phyloP scores from a whole-genome alignment of 345 rosid species.

The Cardiospermum halicacabum region DNA sequence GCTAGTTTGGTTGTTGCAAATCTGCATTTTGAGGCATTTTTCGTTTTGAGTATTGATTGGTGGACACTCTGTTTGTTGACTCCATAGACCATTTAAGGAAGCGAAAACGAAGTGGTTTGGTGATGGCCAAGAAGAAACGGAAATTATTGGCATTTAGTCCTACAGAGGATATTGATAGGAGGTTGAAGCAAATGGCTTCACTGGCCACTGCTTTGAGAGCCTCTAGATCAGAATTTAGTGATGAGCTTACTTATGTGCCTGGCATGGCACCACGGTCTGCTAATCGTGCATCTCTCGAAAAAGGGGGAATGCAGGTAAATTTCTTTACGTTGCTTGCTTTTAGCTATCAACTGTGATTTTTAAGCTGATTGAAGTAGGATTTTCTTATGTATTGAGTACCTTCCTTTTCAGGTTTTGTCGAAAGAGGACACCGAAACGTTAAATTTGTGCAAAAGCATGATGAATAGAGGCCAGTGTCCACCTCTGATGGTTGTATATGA shows the following conservation, averaged over 20 bases:
- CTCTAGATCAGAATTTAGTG: slow-evolving; percentile 53
- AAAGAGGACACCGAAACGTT: slow-evolving; percentile 72
- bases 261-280: slow-evolving; percentile 68
- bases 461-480: slow-evolving; percentile 77
- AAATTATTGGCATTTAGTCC: slow-evolving; percentile 67
- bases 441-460: slow-evolving; percentile 74
- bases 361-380: background rate
- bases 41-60: background rate
- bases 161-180: slow-evolving; percentile 51
- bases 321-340: background rate
- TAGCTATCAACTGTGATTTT: background rate
- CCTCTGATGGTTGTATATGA: slow-evolving; percentile 82
- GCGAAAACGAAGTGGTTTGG: slow-evolving; percentile 54
- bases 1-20: background rate
- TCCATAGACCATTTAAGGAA: slow-evolving; percentile 44
- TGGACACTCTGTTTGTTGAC: background rate
- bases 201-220: slow-evolving; percentile 80
- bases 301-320: slow-evolving; percentile 90
- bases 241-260: slow-evolving; percentile 60
- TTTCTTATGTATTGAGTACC: background rate
- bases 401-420: slow-evolving; percentile 53
- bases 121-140: slow-evolving; percentile 72
- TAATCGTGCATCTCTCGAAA: slow-evolving; percentile 62
- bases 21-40: background rate
- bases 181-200: slow-evolving; percentile 84